Percentiles rank a stretch among this genome's conserved stretches.
Conservation (phyloP, 2,329 filamentous ascomycete species). For the Microcera coccophila region DNA sequence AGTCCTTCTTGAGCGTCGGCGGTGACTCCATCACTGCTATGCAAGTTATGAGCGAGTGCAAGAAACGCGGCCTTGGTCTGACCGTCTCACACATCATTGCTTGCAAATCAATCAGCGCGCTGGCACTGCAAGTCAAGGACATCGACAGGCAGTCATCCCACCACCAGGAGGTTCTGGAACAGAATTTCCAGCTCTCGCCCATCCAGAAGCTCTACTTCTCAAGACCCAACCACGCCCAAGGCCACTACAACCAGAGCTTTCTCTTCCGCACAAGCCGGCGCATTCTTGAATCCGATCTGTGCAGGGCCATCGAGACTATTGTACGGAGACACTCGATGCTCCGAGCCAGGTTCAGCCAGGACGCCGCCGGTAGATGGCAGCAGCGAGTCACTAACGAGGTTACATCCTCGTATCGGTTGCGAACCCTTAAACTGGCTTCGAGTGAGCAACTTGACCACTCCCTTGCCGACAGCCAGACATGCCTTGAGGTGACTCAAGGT, state of each 20-base stretch:
- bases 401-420: conserved; percentile 17
- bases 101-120: background rate
- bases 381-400: conserved; percentile 8
- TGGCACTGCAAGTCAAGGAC: background rate
- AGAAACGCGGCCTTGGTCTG: too few relatives aligned
- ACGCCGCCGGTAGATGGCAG: conserved; percentile 1
- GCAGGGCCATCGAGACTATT: background rate
- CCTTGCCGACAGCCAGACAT: background rate
- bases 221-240: conserved; percentile 5
- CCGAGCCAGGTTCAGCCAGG: conserved; percentile 5
- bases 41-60: conserved; percentile 34
- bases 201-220: conserved; percentile 39
- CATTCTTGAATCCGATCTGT: conserved; percentile 3
- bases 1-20: conserved; percentile 27
- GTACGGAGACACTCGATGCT: conserved; percentile 9
- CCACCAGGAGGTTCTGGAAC: conserved; percentile 18
- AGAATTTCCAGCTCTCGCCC: conserved; percentile 24
- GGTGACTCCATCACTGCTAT: conserved; percentile 45
- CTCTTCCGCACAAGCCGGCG: conserved; percentile 27
- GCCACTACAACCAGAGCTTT: conserved; percentile 34
- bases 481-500: conserved; percentile 9
- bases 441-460: conserved; percentile 22
- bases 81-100: background rate
- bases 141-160: too few relatives aligned
- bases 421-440: background rate